Base-by-base conservation (phyloP, 2,329 filamentous ascomycete species). In the Colletotrichum lentis region DNA sequence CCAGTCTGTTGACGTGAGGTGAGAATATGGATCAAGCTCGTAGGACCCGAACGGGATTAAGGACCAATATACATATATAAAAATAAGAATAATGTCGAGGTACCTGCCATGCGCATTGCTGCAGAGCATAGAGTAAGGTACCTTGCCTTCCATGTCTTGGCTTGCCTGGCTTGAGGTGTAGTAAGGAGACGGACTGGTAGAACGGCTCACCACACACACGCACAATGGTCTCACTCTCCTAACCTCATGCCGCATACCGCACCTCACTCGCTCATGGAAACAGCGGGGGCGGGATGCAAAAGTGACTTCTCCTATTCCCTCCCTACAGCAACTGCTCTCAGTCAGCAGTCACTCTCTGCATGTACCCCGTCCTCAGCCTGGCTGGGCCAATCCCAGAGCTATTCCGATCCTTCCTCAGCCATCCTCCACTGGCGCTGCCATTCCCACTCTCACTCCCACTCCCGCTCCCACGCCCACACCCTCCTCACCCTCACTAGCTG, bases 341-440 rank as follows among this genome's bases (percentile, higher is more conserved):
- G 24, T 49, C 27, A 37, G n/a, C 31, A 53, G 50, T 16, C 50
- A 14, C 8, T 53, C n/a, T 37, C 31, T 53, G 35, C n/a, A 5
- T 24, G 31, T 59, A 18, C 46, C 57, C 5, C 24, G 44, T 49
- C 60, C 56, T 66, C 62, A 61, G 66, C 62, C 62, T 50, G 53
- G 67, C 44, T 43, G 54, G 58, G 41, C 64, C 63, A 67, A 55
- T 67, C 64, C 67, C 50, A 65, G 49, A 49, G 62, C 65, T 68
- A 55, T 68, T 65, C 65, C 55, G 41, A 65, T 68, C 65, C 61
- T 59, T 59, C 61, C 66, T 54, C 57, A 66, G 66, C 66, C 66
- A 66, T 67, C 67, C 67, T 63, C 47, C 64, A 58, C 67, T 67
- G 63, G 44, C 39, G 46, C 41, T 59, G 35, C 41, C 54, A 16